These are phyloP conservation scores for Oryza officinalis DNA, from an alignment of 176 grass and related monocot species.

Conservation along the genomic window DNA sequence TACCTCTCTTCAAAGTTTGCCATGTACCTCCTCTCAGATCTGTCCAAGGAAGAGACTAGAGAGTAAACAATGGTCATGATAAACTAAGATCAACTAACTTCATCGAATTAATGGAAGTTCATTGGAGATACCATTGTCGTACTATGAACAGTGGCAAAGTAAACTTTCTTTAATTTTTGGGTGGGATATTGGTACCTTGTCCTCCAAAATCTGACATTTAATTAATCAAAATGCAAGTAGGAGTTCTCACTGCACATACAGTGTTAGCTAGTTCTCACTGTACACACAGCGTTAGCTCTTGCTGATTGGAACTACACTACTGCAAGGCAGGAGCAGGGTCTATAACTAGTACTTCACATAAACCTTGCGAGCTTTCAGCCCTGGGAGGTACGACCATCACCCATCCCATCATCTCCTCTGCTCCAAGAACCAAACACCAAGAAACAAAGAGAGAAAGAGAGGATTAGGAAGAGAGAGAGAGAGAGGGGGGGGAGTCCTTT, in stretches of 20 bases:
- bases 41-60: not conserved
- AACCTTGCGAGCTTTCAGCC: slow-evolving; percentile 34
- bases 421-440: slow-evolving; percentile 32
- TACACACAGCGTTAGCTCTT: slow-evolving; percentile 22
- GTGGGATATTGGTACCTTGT: slow-evolving; percentile 23
- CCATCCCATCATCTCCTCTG: slow-evolving; percentile 46
- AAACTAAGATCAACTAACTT: not conserved
- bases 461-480: not conserved
- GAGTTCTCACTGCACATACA: not conserved
- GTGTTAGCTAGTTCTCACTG: slow-evolving; percentile 14
- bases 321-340: slow-evolving; percentile 15
- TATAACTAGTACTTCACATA: not conserved
- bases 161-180: slow-evolving; percentile 10
- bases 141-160: not conserved
- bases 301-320: slow-evolving; percentile 45
- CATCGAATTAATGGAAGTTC: slow-evolving; percentile 25
- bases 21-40: not conserved
- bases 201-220: slow-evolving; percentile 28
- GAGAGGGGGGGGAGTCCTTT: not conserved
- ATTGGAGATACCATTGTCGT: not conserved
- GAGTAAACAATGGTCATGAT: not conserved
- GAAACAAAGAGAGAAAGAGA: not conserved
- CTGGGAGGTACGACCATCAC: slow-evolving; percentile 32
- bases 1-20: not conserved
- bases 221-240: slow-evolving; percentile 2